Conservation (phyloP, 805 yeast species). For the Sugiyamaella lignohabitans region DNA sequence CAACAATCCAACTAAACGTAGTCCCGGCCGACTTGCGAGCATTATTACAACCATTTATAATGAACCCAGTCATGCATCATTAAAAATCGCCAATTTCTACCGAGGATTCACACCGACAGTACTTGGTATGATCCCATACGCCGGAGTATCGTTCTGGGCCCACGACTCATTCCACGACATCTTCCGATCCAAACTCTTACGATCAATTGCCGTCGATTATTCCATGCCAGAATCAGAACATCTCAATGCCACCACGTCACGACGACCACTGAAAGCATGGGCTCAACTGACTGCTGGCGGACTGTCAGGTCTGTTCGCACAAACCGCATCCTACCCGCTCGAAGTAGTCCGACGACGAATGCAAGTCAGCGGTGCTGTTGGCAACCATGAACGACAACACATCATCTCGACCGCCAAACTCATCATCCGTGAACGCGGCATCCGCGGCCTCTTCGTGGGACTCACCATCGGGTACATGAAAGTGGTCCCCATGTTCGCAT, state of each 20-base stretch:
- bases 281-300: conserved; percentile 96
- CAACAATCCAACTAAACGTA: too few species aligned
- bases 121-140: conserved; percentile 94
- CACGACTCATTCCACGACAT: conserved; percentile 89
- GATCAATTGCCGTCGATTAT: conserved; percentile 37
- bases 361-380: conserved; percentile 85
- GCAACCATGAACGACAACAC: conserved; percentile 35
- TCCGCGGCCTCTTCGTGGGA: conserved; percentile 89
- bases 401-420: conserved; percentile 36
- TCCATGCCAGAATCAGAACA: conserved; percentile 18
- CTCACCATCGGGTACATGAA: conserved; percentile 91
- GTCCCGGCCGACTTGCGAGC: conserved; percentile 21
- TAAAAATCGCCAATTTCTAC: conserved; percentile 60
- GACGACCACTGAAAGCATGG: conserved; percentile 75
- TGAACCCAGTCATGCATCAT: conserved; percentile 21
- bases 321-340: conserved; percentile 94
- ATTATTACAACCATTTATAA: conserved; percentile 28
- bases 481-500: conserved; percentile 95
- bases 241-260: conserved; percentile 25
- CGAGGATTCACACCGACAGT: conserved; percentile 93
- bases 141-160: conserved; percentile 93
- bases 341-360: conserved; percentile 91
- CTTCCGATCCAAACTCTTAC: conserved; percentile 54
- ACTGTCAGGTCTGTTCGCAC: conserved; percentile 89
- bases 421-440: conserved; percentile 68